Evolutionary conservation across 169 alveolate genomes (phyloP).

Genomic region (Plasmodium gallinaceum): DNA sequence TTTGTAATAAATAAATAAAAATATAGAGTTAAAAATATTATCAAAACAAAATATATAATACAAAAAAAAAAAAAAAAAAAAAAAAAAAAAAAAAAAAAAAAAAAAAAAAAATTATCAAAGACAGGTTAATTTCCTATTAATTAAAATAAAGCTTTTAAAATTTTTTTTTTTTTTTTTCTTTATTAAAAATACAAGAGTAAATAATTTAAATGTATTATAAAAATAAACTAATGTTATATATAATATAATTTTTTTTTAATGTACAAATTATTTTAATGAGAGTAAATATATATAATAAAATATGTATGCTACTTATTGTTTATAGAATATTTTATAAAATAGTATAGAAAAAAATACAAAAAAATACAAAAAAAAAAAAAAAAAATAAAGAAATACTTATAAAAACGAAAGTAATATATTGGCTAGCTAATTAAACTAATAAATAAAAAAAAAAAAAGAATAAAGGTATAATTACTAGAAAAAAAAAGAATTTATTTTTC

Average conservation of each 20-base stretch:
- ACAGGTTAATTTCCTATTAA: too few relatives aligned
- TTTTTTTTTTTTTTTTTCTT: not conserved
- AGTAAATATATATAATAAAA: too few relatives aligned
- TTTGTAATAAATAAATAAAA: not conserved
- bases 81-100: not conserved
- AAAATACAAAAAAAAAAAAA: too few relatives aligned
- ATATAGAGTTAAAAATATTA: not conserved
- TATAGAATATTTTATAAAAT: too few relatives aligned
- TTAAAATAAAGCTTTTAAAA: too few relatives aligned
- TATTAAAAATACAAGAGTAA: too few relatives aligned
- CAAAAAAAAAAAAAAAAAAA: slow-evolving; percentile 7
- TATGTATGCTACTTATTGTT: too few relatives aligned
- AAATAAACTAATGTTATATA: not conserved
- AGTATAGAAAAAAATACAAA: too few relatives aligned
- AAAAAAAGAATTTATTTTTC: too few relatives aligned
- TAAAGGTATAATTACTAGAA: too few relatives aligned
- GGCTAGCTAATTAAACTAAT: slow-evolving; percentile 30
- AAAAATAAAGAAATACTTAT: not conserved
- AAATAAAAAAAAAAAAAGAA: not conserved
- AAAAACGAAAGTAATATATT: slow-evolving; percentile 7
- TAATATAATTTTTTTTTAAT: not conserved
- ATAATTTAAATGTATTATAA: not conserved
- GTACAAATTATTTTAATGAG: too few relatives aligned
- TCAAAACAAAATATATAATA: not conserved
- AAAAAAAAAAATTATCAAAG: not conserved